Evolutionary conservation across 306 rosid genomes (phyloP), one percentile per base, ranked within the genome.

Genomic region (Sesbania bispinosa): DNA sequence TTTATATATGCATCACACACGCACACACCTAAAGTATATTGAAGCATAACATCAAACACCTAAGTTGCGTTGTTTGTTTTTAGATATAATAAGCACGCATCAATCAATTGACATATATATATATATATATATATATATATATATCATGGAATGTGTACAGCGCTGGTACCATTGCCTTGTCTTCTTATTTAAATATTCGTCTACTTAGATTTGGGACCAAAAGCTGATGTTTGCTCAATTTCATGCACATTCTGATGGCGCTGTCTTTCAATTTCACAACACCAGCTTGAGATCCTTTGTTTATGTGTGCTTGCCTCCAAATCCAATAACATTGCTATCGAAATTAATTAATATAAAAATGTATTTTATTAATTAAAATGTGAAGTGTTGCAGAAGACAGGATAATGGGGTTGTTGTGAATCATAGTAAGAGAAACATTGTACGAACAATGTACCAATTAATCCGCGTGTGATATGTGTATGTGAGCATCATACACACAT

Each of bases 181-280:
- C 77, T 53, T 74, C 42, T 58, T 52, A 76, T 59, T 64, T 30
- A 77, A 78, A 68, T 63, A 62, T 65, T 16, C 74, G 77, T 65
- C 77, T 78, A 68, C 81, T 60, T 26, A 53, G 63, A 74, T 74
- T 73, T 63, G 79, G 84, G 73, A 29, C 77, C 76, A 76, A 77
- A 81, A 24, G 67, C 18, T 71, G 77, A 42, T 61, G 39, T 73
- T 66, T 52, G 73, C 77, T 67, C 79, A 24, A 72, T 73, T 71
- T 62, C 70, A 71, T 26, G 78, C 83, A 81, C 67, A 46, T 75
- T 76, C 62, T 21, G 23, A 73, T 16, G 67, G 69, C 54, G 41
- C 71, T 58, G 36, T 63, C 83, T 80, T 77, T 70, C 80, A 63
- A 69, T 68, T 71, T 76, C 82, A 67, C 41, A 57, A 72, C 62